A percentile compares a stretch with the other conserved stretches of the same genome.
These are phyloP conservation scores for Rosellinia necatrix DNA, from an alignment of 2,329 filamentous ascomycete genomes.

Conservation along the genomic window DNA sequence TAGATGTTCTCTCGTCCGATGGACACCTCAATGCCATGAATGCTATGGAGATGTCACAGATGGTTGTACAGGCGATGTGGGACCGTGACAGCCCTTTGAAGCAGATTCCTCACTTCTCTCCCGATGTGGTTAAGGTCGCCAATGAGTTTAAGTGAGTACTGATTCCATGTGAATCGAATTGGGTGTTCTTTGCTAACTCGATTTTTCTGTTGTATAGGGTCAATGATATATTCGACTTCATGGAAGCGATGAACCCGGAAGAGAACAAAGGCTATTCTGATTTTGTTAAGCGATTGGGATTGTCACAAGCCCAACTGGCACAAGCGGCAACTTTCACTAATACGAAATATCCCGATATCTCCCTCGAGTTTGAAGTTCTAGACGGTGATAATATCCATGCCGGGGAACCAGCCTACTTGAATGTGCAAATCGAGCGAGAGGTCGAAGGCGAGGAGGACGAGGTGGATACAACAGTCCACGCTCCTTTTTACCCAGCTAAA, in stretches of 20 bases:
- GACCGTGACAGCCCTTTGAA: constrained; percentile 95
- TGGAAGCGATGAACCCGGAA: constrained; percentile 97
- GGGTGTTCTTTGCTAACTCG: constrained; percentile 29
- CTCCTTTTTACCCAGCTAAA: constrained; percentile 87
- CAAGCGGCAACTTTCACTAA: constrained; percentile 97
- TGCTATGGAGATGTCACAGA: constrained; percentile 99
- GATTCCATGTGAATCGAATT: not conserved
- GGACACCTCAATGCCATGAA: constrained; percentile 96
- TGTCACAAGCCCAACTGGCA: constrained; percentile 80
- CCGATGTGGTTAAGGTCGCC: constrained; percentile 80
- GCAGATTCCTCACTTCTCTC: constrained; percentile 93
- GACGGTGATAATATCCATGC: constrained; percentile 80
- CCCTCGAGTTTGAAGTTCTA: constrained; percentile 84
- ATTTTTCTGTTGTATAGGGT: constrained; percentile 63
- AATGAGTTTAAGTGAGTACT: constrained; percentile 72
- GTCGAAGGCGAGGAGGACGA: constrained; percentile 71
- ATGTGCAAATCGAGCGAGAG: constrained; percentile 83
- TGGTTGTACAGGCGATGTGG: constrained; percentile 99
- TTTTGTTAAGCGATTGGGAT: constrained; percentile 76
- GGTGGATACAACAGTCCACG: constrained; percentile 83
- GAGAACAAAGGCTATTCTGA: constrained; percentile 83
- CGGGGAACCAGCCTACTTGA: constrained; percentile 80
- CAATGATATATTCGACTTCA: constrained; percentile 95
- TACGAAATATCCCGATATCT: constrained; percentile 92
- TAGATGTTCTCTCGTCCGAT: constrained; percentile 94